Base-by-base conservation (phyloP, 768 basidiomycete genomes). In the Mycena floridula region DNA sequence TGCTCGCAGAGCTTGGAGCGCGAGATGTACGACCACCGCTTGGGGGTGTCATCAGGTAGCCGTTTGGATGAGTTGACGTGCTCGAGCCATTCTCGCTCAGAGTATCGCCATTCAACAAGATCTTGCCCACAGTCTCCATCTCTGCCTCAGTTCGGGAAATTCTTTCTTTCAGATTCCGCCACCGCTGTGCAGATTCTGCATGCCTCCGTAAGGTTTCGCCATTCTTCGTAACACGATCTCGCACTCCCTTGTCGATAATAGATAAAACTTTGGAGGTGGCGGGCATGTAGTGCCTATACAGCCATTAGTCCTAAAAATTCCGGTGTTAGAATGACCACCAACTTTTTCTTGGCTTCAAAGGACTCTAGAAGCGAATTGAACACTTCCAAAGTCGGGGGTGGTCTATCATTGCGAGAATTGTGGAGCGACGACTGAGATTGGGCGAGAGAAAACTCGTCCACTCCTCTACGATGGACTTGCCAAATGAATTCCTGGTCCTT, bases 141-240 rank as follows among this genome's bases (percentile, higher is more conserved):
- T 93, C 90, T 22, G 70, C 64, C 53, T 94, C 90, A 9, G 89
- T 89, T 45, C 87, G 72, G 18, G 74, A 57, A 53, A 96, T 91
- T 41, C 89, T 79, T 44, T 91, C 88, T 50, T 76, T 76, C 25
- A 96, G 68, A 51, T 75, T 81, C 49, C 76, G 75, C 92, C 92
- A 96, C 40, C 90, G 76, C 52, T 86, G 81, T 16, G 84, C 85
- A 50, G 90, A 90, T 56, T 96, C 94, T 2, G 87, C 85, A 59
- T 90, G 89, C 53, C 91, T 73, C 48, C 94, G 76, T 40, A 98
- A 65, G 25, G 91, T 91, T 67, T 97, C 95, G 1, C 95, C 95
- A 51, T 97, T 98, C 76, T 92, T 94, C 18, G 94, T 97, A 5
- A 92, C 85, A 44, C 94, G 81, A 51, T 96, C 93, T 45, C 81